phyloP scores from a whole-genome alignment of 2,329 filamentous ascomycete species.

The Dothistroma pini region DNA sequence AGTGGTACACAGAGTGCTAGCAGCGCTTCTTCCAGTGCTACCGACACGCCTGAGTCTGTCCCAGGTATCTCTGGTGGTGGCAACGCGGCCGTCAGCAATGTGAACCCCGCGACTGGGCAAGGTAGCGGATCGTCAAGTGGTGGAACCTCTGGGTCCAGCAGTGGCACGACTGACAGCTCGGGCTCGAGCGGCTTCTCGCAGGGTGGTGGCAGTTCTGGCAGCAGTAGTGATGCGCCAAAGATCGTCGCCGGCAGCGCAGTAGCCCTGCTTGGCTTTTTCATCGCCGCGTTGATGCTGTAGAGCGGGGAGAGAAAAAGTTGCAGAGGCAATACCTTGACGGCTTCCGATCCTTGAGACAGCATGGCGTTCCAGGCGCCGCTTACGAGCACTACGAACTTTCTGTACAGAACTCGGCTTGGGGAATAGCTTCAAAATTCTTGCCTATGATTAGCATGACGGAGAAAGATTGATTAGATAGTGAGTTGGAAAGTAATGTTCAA shows the following conservation, averaged over 20 bases:
- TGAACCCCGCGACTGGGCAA: conserved; percentile 1
- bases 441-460: conserved; percentile 15
- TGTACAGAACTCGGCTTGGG: conserved; percentile 19
- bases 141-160: conserved; percentile 29
- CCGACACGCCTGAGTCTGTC: conserved; percentile 44
- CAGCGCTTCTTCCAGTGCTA: conserved; percentile 28
- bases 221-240: conserved; percentile 29
- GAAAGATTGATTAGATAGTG: conserved; percentile 14
- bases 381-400: conserved; percentile 1
- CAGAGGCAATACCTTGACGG: conserved; percentile 18
- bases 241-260: conserved; percentile 37
- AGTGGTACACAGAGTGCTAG: conserved; percentile 29
- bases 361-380: conserved; percentile 10
- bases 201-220: conserved; percentile 26
- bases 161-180: conserved; percentile 17
- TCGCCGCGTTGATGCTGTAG: conserved; percentile 36
- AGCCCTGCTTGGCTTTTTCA: conserved; percentile 38
- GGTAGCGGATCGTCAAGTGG: not conserved
- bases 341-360: conserved; percentile 17
- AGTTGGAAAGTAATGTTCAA: conserved; percentile 11
- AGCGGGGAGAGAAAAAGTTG: conserved; percentile 5
- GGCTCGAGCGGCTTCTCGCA: conserved; percentile 28
- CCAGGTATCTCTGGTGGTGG: conserved; percentile 48
- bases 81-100: conserved; percentile 7
- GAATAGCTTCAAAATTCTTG: conserved; percentile 11